Base-by-base conservation (phyloP, 495 filamentous ascomycete species). In the Niebla homalea region DNA sequence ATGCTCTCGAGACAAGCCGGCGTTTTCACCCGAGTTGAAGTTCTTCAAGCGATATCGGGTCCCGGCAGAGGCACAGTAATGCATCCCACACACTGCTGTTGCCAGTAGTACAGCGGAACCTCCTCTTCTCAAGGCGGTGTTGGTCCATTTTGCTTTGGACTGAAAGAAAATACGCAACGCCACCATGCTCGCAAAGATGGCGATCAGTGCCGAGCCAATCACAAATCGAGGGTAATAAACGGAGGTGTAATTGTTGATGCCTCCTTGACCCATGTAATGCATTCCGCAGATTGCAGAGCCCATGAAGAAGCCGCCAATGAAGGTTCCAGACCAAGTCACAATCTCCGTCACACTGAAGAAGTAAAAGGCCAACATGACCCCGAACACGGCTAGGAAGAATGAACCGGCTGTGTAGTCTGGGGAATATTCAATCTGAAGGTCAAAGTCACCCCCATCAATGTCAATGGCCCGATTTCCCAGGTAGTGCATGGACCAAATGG, bases 401-500 rank as follows among this genome's bases (percentile, higher is more conserved):
- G 89, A 93, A 15, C 87, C 64, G 16, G 77, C 77, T 0, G 87
- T 92, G 62, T 79, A 87, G 25, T 75, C 72, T 21, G 76, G 65
- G 43, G 74, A 85, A 69, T 93, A 94, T 10, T 75, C 62, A 49
- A 90, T 80, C 52, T 89, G 87, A 7, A 86, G 66, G 4, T 73
- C 60, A 18, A 67, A 48, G 47, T 76, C 65, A 37, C 82, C 83
- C 46, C 79, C 46, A 25, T 70, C 79, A 19, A 95, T 73, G 15
- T 78, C 65, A 35, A 88, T 84, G 4, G 89, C 87, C 18, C 83
- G 74, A 55, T 93, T 92, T 23, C 85, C 87, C 53, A 94, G 81
- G 57, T 80, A 94, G 60, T 93, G 89, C 81, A 85, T 85, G 53
- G 75, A 80, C 81, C 80, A 85, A 50, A 90, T 88, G n/a, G 83